These are phyloP conservation scores for Ascochyta rabiei DNA, from an alignment of 2,329 filamentous ascomycete genomes.

Conservation along the genomic window DNA sequence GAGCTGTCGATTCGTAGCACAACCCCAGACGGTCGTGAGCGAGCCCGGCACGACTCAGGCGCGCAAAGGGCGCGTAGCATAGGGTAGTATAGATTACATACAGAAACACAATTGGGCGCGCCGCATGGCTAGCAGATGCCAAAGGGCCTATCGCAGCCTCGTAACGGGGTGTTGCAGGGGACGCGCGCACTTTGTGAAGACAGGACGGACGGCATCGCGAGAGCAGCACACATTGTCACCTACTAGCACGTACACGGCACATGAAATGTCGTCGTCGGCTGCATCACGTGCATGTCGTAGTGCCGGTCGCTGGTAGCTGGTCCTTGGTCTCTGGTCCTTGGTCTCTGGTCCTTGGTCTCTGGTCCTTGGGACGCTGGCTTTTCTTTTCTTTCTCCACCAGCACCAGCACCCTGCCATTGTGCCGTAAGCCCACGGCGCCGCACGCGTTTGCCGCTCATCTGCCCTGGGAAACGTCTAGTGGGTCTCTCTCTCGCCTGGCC, in stretches of 20 bases:
- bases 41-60: conserved; percentile 24
- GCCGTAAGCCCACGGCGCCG: conserved; percentile 23
- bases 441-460: conserved; percentile 30
- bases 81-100: conserved; percentile 22
- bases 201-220: conserved; percentile 18
- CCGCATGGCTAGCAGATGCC: conserved; percentile 19
- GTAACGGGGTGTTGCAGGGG: conserved; percentile 19
- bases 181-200: conserved; percentile 21
- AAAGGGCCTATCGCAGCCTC: conserved; percentile 8
- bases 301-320: not conserved
- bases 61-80: conserved; percentile 22
- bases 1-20: conserved; percentile 14
- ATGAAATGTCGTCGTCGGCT: conserved; percentile 19
- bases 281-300: conserved; percentile 25
- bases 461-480: conserved; percentile 24
- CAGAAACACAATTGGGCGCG: conserved; percentile 26
- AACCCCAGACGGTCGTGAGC: conserved; percentile 4
- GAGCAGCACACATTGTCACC: not conserved
- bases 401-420: conserved; percentile 13
- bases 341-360: too few species aligned
- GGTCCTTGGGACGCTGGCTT: not conserved
- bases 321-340: not conserved
- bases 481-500: conserved; percentile 8
- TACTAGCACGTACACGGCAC: not conserved
- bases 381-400: conserved; percentile 12